Percentiles rank a stretch among this genome's conserved stretches.
phyloP scores from a whole-genome alignment of 306 rosid genomes.

The Glycine latifolia region DNA sequence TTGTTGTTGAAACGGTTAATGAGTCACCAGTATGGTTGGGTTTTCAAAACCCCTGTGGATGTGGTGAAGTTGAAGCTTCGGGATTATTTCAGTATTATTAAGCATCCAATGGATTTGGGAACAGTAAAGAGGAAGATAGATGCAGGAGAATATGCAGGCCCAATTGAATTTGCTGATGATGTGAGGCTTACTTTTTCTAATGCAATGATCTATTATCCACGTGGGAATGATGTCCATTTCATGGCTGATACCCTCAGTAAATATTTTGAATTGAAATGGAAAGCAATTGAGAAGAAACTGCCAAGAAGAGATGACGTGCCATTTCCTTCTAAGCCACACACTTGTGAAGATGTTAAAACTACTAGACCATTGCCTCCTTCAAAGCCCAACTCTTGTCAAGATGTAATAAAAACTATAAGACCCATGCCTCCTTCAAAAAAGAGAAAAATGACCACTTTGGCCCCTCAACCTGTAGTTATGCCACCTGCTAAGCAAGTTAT shows the following conservation, averaged over 20 bases:
- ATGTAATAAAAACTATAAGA: slow-evolving; percentile 50
- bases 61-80: slow-evolving; percentile 68
- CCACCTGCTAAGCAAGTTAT: slow-evolving; percentile 63
- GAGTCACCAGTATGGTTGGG: slow-evolving; percentile 66
- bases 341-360: slow-evolving; percentile 34
- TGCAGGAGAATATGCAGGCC: slow-evolving; percentile 60
- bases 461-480: slow-evolving; percentile 51
- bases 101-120: slow-evolving; percentile 90
- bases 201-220: slow-evolving; percentile 83
- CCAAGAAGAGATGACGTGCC: slow-evolving; percentile 44
- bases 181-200: slow-evolving; percentile 76
- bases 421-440: slow-evolving; percentile 63
- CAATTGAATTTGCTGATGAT: slow-evolving; percentile 66
- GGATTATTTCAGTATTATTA: slow-evolving; percentile 71
- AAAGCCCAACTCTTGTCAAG: slow-evolving; percentile 44
- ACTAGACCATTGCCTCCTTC: too few relatives aligned
- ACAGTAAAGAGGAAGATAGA: slow-evolving; percentile 66
- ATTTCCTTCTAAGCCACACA: slow-evolving; percentile 17
- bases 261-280: slow-evolving; percentile 79
- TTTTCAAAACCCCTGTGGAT: slow-evolving; percentile 78
- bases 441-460: slow-evolving; percentile 58
- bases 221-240: slow-evolving; percentile 59
- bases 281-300: slow-evolving; percentile 73
- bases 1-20: slow-evolving; percentile 64
- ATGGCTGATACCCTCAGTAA: slow-evolving; percentile 74